phyloP scores from a whole-genome alignment of 306 rosid genomes.

The Cajanus cajan region DNA sequence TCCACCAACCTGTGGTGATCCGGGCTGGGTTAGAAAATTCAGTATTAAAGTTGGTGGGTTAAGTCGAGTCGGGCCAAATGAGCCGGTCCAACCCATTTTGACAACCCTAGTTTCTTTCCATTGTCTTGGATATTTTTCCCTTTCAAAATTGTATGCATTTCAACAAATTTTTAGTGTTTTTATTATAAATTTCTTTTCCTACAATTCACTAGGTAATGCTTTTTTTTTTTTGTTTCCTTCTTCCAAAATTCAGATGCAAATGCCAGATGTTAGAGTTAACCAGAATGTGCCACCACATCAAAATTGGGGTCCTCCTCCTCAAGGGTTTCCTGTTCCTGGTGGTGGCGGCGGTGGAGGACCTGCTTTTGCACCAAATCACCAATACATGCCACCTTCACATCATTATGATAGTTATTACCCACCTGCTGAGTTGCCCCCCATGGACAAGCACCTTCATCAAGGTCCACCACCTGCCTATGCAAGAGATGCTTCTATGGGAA shows the following conservation, averaged over 20 bases:
- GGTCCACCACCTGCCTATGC: slow-evolving; percentile 45
- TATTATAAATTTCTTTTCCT: background rate
- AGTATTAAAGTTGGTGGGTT: too few relatives aligned
- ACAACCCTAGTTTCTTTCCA: too few relatives aligned
- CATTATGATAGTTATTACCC: slow-evolving; percentile 45
- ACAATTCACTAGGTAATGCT: background rate
- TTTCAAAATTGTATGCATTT: background rate
- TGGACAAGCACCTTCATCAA: slow-evolving; percentile 38
- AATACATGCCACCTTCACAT: slow-evolving; percentile 41
- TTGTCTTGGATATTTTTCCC: background rate
- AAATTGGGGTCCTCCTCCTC: slow-evolving; percentile 43
- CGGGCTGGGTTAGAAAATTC: too few relatives aligned
- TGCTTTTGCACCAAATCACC: slow-evolving; percentile 42
- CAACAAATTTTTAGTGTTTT: background rate
- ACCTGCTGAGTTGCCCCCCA: slow-evolving; percentile 36
- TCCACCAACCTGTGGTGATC: too few relatives aligned
- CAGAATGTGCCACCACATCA: slow-evolving; percentile 41
- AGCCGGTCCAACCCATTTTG: too few relatives aligned
- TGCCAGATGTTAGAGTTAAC: slow-evolving; percentile 28
- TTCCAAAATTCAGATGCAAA: slow-evolving; percentile 37
- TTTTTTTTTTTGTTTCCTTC: background rate
- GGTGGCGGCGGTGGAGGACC: slow-evolving; percentile 26
- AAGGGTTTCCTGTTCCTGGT: slow-evolving; percentile 38
- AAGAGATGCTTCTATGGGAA: slow-evolving; percentile 36
- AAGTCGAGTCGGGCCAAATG: too few relatives aligned